Base-by-base conservation (phyloP, 768 basidiomycete genomes). In the Auricularia sp. region DNA sequence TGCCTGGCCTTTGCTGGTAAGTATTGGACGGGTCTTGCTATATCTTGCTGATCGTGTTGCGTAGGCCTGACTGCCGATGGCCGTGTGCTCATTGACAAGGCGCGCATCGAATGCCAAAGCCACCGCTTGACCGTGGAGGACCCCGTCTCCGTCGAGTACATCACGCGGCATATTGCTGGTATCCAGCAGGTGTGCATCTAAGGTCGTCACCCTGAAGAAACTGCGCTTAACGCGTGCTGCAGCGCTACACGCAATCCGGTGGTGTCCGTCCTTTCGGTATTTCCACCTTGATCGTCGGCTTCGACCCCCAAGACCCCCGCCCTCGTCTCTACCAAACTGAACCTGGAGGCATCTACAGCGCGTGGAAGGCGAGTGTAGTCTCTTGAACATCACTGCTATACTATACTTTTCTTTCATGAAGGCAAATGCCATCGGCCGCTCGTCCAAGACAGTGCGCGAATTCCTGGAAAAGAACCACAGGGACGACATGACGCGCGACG, bases 191-290 rank as follows among this genome's bases (percentile, higher is more conserved):
- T 93, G 63, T 42, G 81, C 61, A 11, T 61, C 11, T 61, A 29
- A 18, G n/a, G 18, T 42, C 56, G 43, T 3, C 29, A 18, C 21
- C 29, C 16, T 63, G 54, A 56, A 21, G 29, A 16, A 44, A 61
- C 51, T n/a, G 33, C 58, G 54, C n/a, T n/a, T 64, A 21, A 43
- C 7, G 39, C 60, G n/a, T 63, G 39, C 36, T 56, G 10, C 70
- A 96, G 93, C 85, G 86, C 74, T 98, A 98, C 78, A 98, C 97
- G 14, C 97, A 99, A 81, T 97, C 95, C 11, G 97, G 97, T 67
- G 97, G 97, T 80, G 94, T 97, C 62, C 84, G 97, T 64, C 97
- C 97, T 34, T 99, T 99, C 71, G 97, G 97, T 69, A 94, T 98
- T 70, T 95, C 96, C 14, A 98, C 95, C 10, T 83, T 99, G 61